These are phyloP conservation scores for Asterochloris erici DNA, from an alignment of 139 green algal species.

Conservation along the genomic window DNA sequence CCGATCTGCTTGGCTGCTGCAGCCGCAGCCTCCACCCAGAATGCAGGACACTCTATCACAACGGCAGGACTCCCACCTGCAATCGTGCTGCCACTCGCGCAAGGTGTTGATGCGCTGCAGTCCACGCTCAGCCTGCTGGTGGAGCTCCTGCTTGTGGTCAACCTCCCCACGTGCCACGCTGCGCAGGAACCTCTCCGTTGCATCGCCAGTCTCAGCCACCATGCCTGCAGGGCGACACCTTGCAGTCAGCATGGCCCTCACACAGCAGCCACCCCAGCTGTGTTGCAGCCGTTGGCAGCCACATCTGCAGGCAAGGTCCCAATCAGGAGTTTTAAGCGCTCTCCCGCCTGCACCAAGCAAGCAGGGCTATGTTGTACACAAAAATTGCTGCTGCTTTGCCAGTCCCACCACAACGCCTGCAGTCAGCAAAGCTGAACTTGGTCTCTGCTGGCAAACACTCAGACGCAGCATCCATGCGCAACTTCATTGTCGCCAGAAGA, in stretches of 20 bases:
- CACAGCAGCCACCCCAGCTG: not conserved
- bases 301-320: not conserved
- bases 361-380: not conserved
- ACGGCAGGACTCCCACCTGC: not conserved
- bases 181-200: slow-evolving; percentile 24
- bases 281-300: not conserved
- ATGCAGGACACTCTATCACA: too few relatives aligned
- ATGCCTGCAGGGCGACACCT: slow-evolving; percentile 11
- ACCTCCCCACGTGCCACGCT: slow-evolving; percentile 20
- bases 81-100: slow-evolving; percentile 11
- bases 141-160: not conserved
- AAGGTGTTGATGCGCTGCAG: slow-evolving; percentile 17
- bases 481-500: too few relatives aligned
- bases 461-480: too few relatives aligned
- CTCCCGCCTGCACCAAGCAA: too few relatives aligned
- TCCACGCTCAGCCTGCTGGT: slow-evolving; percentile 1
- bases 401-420: too few relatives aligned
- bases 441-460: too few relatives aligned
- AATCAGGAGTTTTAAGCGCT: not conserved
- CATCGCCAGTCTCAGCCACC: slow-evolving; percentile 32
- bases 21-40: too few relatives aligned
- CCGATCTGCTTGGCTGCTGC: too few relatives aligned
- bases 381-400: not conserved
- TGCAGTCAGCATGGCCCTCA: not conserved
- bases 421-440: too few relatives aligned